Evolutionary conservation across 257 asterid species (phyloP).

Genomic region (Orobanche coerulescens): DNA sequence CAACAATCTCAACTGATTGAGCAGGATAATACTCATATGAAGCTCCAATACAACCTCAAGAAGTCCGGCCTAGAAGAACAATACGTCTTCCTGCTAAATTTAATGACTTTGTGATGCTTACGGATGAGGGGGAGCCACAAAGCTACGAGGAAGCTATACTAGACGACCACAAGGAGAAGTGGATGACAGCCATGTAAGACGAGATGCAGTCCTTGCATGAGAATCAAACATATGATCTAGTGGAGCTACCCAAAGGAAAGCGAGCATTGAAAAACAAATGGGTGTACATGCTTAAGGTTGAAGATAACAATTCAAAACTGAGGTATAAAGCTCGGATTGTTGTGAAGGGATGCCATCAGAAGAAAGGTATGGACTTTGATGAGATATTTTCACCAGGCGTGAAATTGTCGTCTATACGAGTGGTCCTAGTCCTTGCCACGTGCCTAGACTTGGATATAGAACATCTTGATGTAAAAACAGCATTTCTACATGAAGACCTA

Average conservation of each 20-base stretch:
- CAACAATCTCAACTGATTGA: no score
- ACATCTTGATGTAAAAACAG: background rate
- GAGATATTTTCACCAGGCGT: slow-evolving; percentile 5
- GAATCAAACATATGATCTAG: background rate
- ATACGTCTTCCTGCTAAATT: background rate
- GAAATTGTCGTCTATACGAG: background rate
- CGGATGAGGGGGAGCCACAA: background rate
- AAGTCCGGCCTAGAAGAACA: background rate
- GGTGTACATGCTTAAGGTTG: background rate
- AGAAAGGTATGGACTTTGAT: background rate
- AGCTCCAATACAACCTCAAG: background rate
- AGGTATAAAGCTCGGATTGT: background rate
- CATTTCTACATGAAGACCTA: background rate
- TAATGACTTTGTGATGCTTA: background rate
- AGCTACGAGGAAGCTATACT: background rate
- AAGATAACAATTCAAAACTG: background rate
- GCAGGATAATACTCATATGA: background rate
- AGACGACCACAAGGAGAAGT: background rate
- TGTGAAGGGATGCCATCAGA: background rate
- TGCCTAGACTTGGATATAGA: background rate
- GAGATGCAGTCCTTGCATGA: no score
- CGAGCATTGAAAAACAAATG: background rate
- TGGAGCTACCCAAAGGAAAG: background rate
- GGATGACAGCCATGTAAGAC: background rate
- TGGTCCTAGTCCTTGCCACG: background rate